Evolutionary conservation across 768 basidiomycete species (phyloP).

Genomic region (Kwoniella pini): DNA sequence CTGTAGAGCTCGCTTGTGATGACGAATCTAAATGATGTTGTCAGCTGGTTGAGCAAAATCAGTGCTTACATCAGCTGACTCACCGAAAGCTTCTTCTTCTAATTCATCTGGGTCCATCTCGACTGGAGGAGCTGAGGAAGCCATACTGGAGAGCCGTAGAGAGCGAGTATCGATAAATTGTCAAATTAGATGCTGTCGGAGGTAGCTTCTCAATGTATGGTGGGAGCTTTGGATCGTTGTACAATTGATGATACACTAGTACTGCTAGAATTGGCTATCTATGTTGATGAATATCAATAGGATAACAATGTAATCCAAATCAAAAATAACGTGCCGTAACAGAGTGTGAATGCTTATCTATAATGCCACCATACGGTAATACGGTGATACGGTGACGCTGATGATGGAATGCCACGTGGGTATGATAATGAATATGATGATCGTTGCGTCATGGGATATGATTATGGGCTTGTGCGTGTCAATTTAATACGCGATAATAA

Average conservation of each 20-base stretch:
- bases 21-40: conserved; percentile 40
- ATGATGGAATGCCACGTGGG: not conserved
- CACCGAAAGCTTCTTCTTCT: conserved; percentile 39
- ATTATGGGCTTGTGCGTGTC: conserved; percentile 12
- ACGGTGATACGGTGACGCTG: not conserved
- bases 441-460: conserved; percentile 14
- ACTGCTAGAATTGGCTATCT: too few species aligned
- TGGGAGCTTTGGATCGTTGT: not conserved
- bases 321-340: conserved; percentile 2
- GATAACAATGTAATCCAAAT: too few species aligned
- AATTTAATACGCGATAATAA: conserved; percentile 1
- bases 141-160: too few species aligned
- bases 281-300: too few species aligned
- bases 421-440: conserved; percentile 2
- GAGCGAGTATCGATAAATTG: too few species aligned
- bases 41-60: not conserved
- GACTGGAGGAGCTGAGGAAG: conserved; percentile 21
- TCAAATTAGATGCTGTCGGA: not conserved
- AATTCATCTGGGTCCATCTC: conserved; percentile 35
- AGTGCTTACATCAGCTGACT: conserved; percentile 1
- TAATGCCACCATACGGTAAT: conserved; percentile 9
- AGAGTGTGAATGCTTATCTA: not conserved
- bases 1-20: conserved; percentile 49
- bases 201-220: not conserved
- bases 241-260: too few species aligned